Percentiles rank a stretch among this genome's conserved stretches.
Conservation (phyloP, 768 basidiomycete genomes). For the Russula sp. region DNA sequence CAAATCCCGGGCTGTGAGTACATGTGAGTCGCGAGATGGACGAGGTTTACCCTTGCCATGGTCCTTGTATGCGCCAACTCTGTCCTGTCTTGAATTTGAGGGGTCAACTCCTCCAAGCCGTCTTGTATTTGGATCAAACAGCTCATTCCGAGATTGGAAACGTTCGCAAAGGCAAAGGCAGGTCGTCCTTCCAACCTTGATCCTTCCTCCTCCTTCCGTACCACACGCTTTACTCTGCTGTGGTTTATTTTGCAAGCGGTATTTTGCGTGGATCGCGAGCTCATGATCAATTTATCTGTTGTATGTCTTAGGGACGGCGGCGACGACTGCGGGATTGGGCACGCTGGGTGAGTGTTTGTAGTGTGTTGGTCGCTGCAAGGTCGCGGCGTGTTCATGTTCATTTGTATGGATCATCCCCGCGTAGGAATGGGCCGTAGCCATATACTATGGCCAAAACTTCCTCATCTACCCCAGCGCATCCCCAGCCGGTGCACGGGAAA, state of each 20-base stretch:
- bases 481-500: constrained; percentile 73
- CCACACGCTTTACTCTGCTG: not conserved
- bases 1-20: not conserved
- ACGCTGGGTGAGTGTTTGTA: constrained; percentile 39
- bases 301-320: constrained; percentile 36
- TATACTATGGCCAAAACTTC: constrained; percentile 84
- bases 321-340: constrained; percentile 40
- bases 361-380: no score
- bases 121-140: not conserved
- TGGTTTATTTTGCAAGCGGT: not conserved
- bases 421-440: constrained; percentile 66
- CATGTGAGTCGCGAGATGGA: not conserved
- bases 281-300: not conserved
- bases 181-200: constrained; percentile 32
- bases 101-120: not conserved
- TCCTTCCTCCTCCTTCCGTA: not conserved
- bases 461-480: constrained; percentile 88
- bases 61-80: not conserved
- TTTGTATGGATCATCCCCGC: not conserved
- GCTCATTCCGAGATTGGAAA: constrained; percentile 44
- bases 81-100: not conserved
- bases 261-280: not conserved
- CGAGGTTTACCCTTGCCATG: no score
- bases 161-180: constrained; percentile 47
- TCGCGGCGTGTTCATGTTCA: not conserved